Conservation (phyloP, 2,329 filamentous ascomycete species). For the Aspergillus flavus region DNA sequence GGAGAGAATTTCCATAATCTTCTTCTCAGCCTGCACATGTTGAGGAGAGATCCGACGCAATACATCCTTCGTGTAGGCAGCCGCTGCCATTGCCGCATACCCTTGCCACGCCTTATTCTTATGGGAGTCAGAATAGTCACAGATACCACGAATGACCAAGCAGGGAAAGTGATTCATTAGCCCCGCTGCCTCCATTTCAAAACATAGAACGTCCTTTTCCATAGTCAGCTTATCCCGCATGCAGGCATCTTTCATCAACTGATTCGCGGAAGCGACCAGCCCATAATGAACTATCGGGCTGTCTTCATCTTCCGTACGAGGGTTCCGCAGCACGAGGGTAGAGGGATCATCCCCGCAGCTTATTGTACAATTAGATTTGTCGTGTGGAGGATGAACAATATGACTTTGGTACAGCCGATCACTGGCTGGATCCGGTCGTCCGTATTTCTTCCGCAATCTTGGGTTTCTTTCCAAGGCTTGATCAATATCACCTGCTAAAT, state of each 20-base stretch:
- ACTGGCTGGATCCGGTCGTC: too few relatives aligned
- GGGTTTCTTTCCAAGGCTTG: too few relatives aligned
- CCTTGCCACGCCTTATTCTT: conserved; percentile 5
- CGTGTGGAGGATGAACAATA: too few relatives aligned
- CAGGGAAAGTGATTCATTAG: not conserved
- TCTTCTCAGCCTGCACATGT: not conserved
- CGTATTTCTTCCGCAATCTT: too few relatives aligned
- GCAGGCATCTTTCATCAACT: not conserved
- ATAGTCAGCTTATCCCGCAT: not conserved
- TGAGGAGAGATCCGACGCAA: not conserved
- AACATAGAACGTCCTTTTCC: not conserved
- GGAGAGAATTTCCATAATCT: not conserved
- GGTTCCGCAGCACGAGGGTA: not conserved
- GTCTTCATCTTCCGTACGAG: not conserved
- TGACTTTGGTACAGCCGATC: too few relatives aligned
- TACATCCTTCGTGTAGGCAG: conserved; percentile 9
- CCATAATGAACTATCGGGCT: not conserved
- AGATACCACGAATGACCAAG: conserved; percentile 5
- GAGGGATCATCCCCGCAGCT: too few relatives aligned
- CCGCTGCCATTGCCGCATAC: conserved; percentile 10
- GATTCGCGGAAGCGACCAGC: not conserved
- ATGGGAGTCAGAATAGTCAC: conserved; percentile 1
- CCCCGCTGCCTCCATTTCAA: not conserved
- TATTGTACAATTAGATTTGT: too few relatives aligned
- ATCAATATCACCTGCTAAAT: too few relatives aligned